A percentile compares a stretch with the other conserved stretches of the same genome.
phyloP scores from a whole-genome alignment of 2,329 filamentous ascomycete species.

The Aspergillus pseudoviridinutans region DNA sequence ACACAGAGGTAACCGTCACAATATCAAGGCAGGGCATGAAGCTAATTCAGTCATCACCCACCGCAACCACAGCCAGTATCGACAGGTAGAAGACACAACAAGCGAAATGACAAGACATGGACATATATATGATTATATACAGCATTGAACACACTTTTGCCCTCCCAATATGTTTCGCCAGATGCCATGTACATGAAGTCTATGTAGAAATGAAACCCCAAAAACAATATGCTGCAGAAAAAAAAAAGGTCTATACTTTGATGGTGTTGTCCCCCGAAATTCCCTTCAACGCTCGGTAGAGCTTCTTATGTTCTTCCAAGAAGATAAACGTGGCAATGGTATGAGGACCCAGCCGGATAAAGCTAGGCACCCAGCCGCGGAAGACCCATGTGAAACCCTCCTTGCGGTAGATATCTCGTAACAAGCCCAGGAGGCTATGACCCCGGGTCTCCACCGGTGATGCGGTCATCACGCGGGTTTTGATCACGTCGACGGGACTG shows the following conservation, averaged over 20 bases:
- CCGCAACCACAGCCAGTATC: not conserved
- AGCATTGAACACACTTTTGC: slow-evolving; percentile 7
- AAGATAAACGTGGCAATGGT: slow-evolving; percentile 65
- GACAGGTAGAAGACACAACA: not conserved
- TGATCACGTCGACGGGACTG: slow-evolving; percentile 64
- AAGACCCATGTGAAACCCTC: slow-evolving; percentile 64
- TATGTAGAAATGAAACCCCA: slow-evolving; percentile 3
- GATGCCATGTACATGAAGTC: slow-evolving; percentile 13
- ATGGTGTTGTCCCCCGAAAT: slow-evolving; percentile 52
- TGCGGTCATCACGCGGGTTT: slow-evolving; percentile 62
- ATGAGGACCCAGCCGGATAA: slow-evolving; percentile 62
- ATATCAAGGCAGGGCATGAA: not conserved
- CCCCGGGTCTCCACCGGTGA: slow-evolving; percentile 39
- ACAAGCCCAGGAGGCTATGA: slow-evolving; percentile 44
- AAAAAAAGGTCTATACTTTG: slow-evolving; percentile 12
- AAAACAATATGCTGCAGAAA: not conserved
- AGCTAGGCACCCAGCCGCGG: slow-evolving; percentile 64
- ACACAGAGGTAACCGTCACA: not conserved
- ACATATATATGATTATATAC: slow-evolving; percentile 2
- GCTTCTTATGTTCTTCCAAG: slow-evolving; percentile 64
- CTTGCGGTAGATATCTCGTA: slow-evolving; percentile 51
- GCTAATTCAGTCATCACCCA: not conserved
- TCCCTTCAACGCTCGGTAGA: slow-evolving; percentile 48
- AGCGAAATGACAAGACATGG: not conserved
- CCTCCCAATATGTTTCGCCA: slow-evolving; percentile 10